A percentile compares a stretch with the other conserved stretches of the same genome.
Evolutionary conservation across 2,329 filamentous ascomycete genomes (phyloP).

Genomic region (Gremmenia infestans): DNA sequence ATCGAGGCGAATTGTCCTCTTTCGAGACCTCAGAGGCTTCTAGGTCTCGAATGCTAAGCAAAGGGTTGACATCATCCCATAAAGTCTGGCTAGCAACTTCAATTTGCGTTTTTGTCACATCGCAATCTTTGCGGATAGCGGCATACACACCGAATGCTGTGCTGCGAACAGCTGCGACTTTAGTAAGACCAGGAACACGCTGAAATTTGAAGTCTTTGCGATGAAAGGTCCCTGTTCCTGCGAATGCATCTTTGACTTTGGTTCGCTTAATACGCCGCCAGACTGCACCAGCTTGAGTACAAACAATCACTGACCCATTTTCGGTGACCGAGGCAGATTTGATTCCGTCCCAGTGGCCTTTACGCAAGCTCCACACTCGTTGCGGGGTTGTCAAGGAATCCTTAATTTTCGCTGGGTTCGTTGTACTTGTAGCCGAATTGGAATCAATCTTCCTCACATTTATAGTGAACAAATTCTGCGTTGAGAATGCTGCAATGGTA

Average conservation of each 20-base stretch:
- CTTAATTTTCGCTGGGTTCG: slow-evolving; percentile 86
- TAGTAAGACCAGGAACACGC: slow-evolving; percentile 80
- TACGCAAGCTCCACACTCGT: slow-evolving; percentile 84
- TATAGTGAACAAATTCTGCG: slow-evolving; percentile 76
- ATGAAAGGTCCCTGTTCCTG: slow-evolving; percentile 50
- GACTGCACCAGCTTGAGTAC: slow-evolving; percentile 85
- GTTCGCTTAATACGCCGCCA: slow-evolving; percentile 82
- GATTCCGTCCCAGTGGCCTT: slow-evolving; percentile 61
- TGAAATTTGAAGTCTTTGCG: slow-evolving; percentile 94
- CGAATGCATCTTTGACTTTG: slow-evolving; percentile 65
- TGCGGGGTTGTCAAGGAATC: slow-evolving; percentile 73
- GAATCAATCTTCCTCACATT: slow-evolving; percentile 65
- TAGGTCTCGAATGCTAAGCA: slow-evolving; percentile 65
- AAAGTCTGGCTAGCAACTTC: slow-evolving; percentile 61
- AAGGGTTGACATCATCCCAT: slow-evolving; percentile 66
- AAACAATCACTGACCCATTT: slow-evolving; percentile 90
- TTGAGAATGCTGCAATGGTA: slow-evolving; percentile 84
- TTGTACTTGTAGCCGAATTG: slow-evolving; percentile 66
- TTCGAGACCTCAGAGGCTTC: slow-evolving; percentile 37
- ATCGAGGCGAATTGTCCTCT: slow-evolving; percentile 36
- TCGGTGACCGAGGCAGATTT: slow-evolving; percentile 84
- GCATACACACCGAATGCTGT: slow-evolving; percentile 89
- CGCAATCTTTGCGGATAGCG: slow-evolving; percentile 77
- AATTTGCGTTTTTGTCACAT: slow-evolving; percentile 71
- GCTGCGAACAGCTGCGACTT: slow-evolving; percentile 77